Evolutionary conservation across 1,139 yeast species (phyloP).

Genomic region (Suhomyces bolitotheri): DNA sequence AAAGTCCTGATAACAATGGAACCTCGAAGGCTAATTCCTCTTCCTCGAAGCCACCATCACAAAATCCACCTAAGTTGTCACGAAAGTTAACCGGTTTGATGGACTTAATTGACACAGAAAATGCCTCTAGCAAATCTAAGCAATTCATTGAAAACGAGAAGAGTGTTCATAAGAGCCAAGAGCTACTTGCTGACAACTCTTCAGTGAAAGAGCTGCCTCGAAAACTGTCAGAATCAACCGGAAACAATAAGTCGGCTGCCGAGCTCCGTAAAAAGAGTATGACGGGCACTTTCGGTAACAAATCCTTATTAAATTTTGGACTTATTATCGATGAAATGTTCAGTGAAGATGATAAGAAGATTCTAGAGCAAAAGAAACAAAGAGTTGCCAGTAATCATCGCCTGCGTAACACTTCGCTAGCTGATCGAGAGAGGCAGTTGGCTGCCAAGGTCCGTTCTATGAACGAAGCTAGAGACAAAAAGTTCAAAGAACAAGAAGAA

Average conservation of each 20-base stretch:
- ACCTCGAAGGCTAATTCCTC: not conserved
- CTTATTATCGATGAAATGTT: constrained; percentile 24
- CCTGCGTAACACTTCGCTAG: constrained; percentile 7
- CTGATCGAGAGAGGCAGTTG: constrained; percentile 31
- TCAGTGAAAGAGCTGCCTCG: not conserved
- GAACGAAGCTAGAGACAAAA: constrained; percentile 33
- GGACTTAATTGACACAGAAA: constrained; percentile 17
- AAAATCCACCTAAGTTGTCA: constrained; percentile 22
- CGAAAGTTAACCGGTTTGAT: constrained; percentile 29
- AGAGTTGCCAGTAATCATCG: not conserved
- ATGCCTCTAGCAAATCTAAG: constrained; percentile 6
- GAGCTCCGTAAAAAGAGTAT: constrained; percentile 10
- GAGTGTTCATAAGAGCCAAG: not conserved
- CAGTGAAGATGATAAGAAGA: constrained; percentile 12
- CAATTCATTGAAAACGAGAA: not conserved
- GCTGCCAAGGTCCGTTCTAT: constrained; percentile 32
- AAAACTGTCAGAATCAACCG: no score
- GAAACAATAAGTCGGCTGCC: not conserved
- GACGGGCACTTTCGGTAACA: constrained; percentile 17
- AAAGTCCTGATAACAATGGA: constrained; percentile 6
- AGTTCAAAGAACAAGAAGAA: constrained; percentile 21
- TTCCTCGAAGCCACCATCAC: constrained; percentile 15
- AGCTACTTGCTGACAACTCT: not conserved
- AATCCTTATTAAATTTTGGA: constrained; percentile 34
- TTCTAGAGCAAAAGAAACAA: not conserved